phyloP scores from a whole-genome alignment of 2,329 filamentous ascomycete species.

The Phialophora tarda region DNA sequence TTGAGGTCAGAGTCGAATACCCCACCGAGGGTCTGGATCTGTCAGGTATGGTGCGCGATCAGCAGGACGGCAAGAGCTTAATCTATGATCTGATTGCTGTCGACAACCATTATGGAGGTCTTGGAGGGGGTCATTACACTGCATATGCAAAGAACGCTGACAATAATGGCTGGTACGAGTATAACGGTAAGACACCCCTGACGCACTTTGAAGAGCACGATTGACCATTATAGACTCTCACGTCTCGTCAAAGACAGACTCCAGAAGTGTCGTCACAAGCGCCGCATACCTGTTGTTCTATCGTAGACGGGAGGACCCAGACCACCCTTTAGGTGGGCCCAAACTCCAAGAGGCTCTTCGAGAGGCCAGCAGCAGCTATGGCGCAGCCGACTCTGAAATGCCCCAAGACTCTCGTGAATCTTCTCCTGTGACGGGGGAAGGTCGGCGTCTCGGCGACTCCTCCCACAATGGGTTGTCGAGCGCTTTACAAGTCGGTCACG shows the following conservation, averaged over 20 bases:
- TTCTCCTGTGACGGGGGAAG: slow-evolving; percentile 73
- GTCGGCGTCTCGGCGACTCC: slow-evolving; percentile 82
- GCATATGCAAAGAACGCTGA: slow-evolving; percentile 92
- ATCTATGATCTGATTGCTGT: slow-evolving; percentile 94
- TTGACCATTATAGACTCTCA: slow-evolving; percentile 67
- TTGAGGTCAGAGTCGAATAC: slow-evolving; percentile 90
- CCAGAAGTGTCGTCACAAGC: slow-evolving; percentile 69
- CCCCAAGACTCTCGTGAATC: slow-evolving; percentile 50
- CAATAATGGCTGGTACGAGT: slow-evolving; percentile 90
- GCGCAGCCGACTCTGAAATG: slow-evolving; percentile 56
- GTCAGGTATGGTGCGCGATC: slow-evolving; percentile 75
- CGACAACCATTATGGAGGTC: slow-evolving; percentile 91
- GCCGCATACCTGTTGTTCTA: slow-evolving; percentile 96
- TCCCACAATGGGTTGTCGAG: slow-evolving; percentile 91
- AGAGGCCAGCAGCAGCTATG: slow-evolving; percentile 58
- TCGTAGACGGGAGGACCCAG: slow-evolving; percentile 72
- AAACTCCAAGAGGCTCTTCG: slow-evolving; percentile 73
- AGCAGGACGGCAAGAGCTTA: slow-evolving; percentile 79
- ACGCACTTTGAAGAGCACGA: not conserved
- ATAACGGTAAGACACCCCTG: slow-evolving; percentile 73
- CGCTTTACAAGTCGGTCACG: slow-evolving; percentile 76
- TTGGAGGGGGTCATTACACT: slow-evolving; percentile 95
- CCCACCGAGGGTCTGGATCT: slow-evolving; percentile 87
- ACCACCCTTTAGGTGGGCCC: slow-evolving; percentile 75
- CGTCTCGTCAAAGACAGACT: slow-evolving; percentile 67